Evolutionary conservation across 371 early-diverging fungal species (phyloP).

Genomic region (Actinomucor elegans): DNA sequence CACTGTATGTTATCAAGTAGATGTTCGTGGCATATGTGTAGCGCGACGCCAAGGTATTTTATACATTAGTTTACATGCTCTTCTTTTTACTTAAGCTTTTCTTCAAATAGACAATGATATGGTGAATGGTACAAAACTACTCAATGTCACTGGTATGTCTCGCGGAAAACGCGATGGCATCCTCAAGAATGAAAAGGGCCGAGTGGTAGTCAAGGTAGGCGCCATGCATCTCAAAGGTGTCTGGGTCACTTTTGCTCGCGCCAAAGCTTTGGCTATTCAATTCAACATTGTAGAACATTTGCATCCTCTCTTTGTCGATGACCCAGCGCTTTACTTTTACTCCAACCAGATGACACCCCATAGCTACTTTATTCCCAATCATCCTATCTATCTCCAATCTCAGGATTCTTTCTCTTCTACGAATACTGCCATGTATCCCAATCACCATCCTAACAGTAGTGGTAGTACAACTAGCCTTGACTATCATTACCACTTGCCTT

Average conservation of each 20-base stretch:
- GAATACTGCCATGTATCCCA: neutral
- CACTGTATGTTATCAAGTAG: conserved; percentile 79
- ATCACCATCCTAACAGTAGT: neutral
- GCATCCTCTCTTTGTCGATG: conserved; percentile 75
- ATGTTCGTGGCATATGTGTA: conserved; percentile 76
- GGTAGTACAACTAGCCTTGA: conserved; percentile 1
- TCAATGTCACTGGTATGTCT: conserved; percentile 86
- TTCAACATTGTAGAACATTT: conserved; percentile 68
- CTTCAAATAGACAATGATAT: conserved; percentile 67
- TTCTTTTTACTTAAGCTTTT: neutral
- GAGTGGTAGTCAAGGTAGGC: conserved; percentile 85
- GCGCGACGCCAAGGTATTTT: conserved; percentile 71
- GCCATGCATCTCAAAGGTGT: conserved; percentile 89
- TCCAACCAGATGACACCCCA: conserved; percentile 23
- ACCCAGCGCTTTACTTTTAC: conserved; percentile 54
- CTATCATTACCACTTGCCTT: conserved; percentile 5
- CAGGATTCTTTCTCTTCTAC: conserved; percentile 14
- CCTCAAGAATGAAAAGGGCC: conserved; percentile 81
- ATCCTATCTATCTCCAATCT: conserved; percentile 18
- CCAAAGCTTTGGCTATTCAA: conserved; percentile 65
- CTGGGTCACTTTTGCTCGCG: conserved; percentile 79
- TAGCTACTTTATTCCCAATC: conserved; percentile 17
- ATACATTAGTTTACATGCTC: neutral
- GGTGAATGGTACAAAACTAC: conserved; percentile 84
- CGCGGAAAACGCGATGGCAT: conserved; percentile 87